Conservation (phyloP, 2,329 filamentous ascomycete species). For the Zarea fungicola region DNA sequence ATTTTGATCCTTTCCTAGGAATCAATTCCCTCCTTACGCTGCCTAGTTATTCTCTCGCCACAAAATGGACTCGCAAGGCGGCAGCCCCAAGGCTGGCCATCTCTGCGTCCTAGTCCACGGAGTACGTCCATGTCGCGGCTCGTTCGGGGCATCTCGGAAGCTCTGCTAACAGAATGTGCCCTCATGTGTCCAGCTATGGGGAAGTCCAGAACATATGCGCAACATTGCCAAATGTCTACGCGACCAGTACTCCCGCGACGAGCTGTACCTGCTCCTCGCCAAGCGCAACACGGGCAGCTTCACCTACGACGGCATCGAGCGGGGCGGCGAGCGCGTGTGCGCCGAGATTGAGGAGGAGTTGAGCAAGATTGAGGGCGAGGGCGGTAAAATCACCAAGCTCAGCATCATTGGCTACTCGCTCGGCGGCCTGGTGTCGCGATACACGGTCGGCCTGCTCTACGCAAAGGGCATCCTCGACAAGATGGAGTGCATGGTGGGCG, state of each 20-base stretch:
- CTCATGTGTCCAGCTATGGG: slow-evolving; percentile 57
- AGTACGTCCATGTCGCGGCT: slow-evolving; percentile 43
- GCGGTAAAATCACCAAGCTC: slow-evolving; percentile 71
- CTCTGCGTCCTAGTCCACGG: slow-evolving; percentile 74
- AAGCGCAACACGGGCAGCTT: slow-evolving; percentile 70
- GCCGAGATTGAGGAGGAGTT: slow-evolving; percentile 62
- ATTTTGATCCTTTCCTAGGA: not conserved
- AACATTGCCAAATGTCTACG: slow-evolving; percentile 62
- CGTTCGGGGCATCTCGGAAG: not conserved
- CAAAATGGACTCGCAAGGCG: slow-evolving; percentile 38
- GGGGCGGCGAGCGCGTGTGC: slow-evolving; percentile 62
- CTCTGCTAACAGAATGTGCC: not conserved
- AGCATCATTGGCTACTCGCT: slow-evolving; percentile 88
- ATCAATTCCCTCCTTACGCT: too few species aligned
- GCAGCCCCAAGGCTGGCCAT: slow-evolving; percentile 55
- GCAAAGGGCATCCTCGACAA: slow-evolving; percentile 74
- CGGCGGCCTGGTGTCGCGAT: slow-evolving; percentile 80
- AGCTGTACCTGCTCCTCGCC: slow-evolving; percentile 64
- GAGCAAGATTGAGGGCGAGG: slow-evolving; percentile 50
- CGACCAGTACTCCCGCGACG: slow-evolving; percentile 53
- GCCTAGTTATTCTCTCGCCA: too few species aligned
- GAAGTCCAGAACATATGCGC: slow-evolving; percentile 68
- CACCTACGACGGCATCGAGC: slow-evolving; percentile 66
- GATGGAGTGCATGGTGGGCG: slow-evolving; percentile 65
- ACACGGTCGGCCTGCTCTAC: slow-evolving; percentile 78